Evolutionary conservation across 441 rosid species (phyloP).

Genomic region (Arabidopsis hybrid): DNA sequence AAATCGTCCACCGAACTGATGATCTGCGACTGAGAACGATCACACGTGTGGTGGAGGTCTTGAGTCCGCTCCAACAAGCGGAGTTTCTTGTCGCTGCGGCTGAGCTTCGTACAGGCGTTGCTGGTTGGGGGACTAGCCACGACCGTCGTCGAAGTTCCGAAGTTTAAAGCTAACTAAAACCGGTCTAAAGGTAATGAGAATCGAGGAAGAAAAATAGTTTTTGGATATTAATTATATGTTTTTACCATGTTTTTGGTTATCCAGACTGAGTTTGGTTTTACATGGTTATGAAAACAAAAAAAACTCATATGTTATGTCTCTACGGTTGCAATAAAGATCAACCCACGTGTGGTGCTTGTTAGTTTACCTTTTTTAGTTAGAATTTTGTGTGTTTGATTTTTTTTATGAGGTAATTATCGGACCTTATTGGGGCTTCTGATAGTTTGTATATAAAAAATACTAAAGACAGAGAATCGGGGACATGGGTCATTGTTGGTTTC

Average conservation of each 20-base stretch:
- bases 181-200: background rate
- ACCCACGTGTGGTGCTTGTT: constrained; percentile 1
- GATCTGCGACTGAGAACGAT: constrained; percentile 69
- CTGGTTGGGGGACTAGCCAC: constrained; percentile 65
- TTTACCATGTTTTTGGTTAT: constrained; percentile 39
- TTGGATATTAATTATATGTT: constrained; percentile 19
- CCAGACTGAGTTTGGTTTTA: constrained; percentile 36
- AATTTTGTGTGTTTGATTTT: background rate
- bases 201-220: background rate
- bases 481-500: constrained; percentile 28
- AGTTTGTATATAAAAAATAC: background rate
- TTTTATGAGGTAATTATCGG: background rate
- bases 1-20: constrained; percentile 69
- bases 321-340: constrained; percentile 11
- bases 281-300: constrained; percentile 21
- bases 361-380: background rate
- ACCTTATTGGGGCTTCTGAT: constrained; percentile 10
- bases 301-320: background rate
- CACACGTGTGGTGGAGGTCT: constrained; percentile 58
- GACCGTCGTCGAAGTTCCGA: constrained; percentile 52
- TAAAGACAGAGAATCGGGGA: constrained; percentile 14
- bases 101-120: constrained; percentile 78
- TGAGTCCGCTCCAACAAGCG: constrained; percentile 70
- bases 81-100: constrained; percentile 79
- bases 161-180: constrained; percentile 5